Evolutionary conservation across 179 eudicot genomes (phyloP).

Genomic region (Beta lomatogona): DNA sequence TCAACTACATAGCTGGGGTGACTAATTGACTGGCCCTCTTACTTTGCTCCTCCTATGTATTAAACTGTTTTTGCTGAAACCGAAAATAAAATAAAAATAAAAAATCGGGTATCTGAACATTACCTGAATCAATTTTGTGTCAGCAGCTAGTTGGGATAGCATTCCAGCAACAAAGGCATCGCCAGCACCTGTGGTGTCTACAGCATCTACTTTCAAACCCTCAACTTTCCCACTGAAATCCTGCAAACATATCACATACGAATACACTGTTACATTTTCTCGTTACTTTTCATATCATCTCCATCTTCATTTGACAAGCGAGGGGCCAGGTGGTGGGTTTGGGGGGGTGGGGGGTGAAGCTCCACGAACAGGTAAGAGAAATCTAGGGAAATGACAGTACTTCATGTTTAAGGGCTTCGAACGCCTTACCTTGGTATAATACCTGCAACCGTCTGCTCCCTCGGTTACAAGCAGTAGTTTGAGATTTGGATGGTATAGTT

Average conservation of each 20-base stretch:
- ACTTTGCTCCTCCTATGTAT: no score
- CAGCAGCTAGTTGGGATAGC: constrained; percentile 69
- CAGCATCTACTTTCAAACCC: constrained; percentile 75
- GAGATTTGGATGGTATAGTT: constrained; percentile 89
- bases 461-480: constrained; percentile 93
- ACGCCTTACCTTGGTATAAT: constrained; percentile 78
- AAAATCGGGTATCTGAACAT: neutral
- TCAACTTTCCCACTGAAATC: constrained; percentile 79
- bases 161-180: constrained; percentile 98
- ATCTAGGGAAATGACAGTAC: neutral
- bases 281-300: neutral
- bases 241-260: constrained; percentile 44
- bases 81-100: neutral
- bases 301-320: neutral
- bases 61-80: no score
- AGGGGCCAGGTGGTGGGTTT: neutral
- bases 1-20: no score
- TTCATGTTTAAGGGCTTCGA: neutral
- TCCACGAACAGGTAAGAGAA: neutral
- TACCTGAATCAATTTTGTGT: constrained; percentile 76
- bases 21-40: no score
- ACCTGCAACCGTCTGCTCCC: constrained; percentile 95
- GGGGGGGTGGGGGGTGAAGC: no score
- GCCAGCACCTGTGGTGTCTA: constrained; percentile 97
- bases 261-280: neutral